Percentiles rank a stretch among this genome's conserved stretches.
Conservation (phyloP, 1,284 basidiomycete species). For the Agroathelia rolfsii region DNA sequence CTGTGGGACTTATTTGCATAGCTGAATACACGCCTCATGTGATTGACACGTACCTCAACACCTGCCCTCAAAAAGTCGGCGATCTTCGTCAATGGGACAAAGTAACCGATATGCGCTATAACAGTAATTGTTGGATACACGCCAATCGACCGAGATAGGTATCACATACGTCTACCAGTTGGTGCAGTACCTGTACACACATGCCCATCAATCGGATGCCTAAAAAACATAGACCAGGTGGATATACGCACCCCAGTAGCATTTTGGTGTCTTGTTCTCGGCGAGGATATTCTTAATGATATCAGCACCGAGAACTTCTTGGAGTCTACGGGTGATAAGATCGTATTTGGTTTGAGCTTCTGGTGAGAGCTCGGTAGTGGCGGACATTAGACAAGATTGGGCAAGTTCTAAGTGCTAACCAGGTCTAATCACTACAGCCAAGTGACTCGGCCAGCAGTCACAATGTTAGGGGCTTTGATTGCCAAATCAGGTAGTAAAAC, state of each 20-base stretch:
- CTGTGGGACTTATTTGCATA: not conserved
- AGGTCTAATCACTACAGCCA: too few relatives aligned
- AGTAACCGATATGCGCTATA: constrained; percentile 93
- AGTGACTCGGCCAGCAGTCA: too few relatives aligned
- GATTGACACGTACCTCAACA: constrained; percentile 53
- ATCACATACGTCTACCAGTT: constrained; percentile 80
- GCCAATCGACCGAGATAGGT: not conserved
- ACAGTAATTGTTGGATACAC: constrained; percentile 1
- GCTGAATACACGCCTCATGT: constrained; percentile 9
- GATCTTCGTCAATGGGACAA: constrained; percentile 91
- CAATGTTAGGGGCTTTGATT: too few relatives aligned
- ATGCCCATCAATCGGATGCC: constrained; percentile 8
- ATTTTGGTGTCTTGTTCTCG: constrained; percentile 69
- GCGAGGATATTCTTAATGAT: constrained; percentile 74
- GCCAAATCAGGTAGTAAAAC: too few relatives aligned
- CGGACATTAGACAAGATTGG: too few relatives aligned
- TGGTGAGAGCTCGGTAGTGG: too few relatives aligned
- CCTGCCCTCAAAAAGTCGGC: constrained; percentile 93
- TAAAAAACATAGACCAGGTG: constrained; percentile 3
- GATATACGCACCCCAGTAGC: constrained; percentile 75
- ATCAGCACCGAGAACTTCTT: constrained; percentile 86
- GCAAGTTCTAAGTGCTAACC: too few relatives aligned
- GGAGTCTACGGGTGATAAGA: constrained; percentile 79
- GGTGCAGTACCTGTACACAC: constrained; percentile 73
- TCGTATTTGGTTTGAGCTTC: constrained; percentile 61